A percentile compares a stretch with the other conserved stretches of the same genome.
Conservation (phyloP, 257 asterid genomes). For the Solanum rostratum region DNA sequence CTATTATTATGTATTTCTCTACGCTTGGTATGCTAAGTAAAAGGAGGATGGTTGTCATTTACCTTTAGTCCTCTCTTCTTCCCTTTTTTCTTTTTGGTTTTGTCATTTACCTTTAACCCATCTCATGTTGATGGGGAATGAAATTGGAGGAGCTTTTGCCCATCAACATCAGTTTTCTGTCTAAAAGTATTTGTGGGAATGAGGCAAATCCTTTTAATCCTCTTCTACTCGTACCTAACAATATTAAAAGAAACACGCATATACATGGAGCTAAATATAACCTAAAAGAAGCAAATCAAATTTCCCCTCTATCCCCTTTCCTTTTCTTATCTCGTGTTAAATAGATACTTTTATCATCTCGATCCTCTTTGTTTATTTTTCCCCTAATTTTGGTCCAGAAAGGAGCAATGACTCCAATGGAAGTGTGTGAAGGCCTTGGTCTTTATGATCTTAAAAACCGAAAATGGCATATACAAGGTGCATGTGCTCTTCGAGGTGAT, state of each 20-base stretch:
- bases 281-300: not conserved
- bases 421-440: conserved; percentile 88
- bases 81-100: not conserved
- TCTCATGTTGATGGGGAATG: not conserved
- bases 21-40: not conserved
- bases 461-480: conserved; percentile 95
- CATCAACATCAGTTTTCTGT: not conserved
- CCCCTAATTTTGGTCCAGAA: conserved; percentile 27
- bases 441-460: conserved; percentile 74
- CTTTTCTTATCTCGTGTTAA: not conserved
- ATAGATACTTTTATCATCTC: not conserved
- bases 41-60: not conserved
- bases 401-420: conserved; percentile 94
- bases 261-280: not conserved
- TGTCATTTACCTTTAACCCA: not conserved
- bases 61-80: not conserved
- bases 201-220: not conserved
- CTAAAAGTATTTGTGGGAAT: not conserved
- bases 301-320: not conserved
- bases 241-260: not conserved
- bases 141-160: not conserved
- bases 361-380: not conserved
- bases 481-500: conserved; percentile 85
- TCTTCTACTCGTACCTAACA: not conserved
- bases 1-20: not conserved